Evolutionary conservation across 2,329 filamentous ascomycete species (phyloP).

Genomic region (Talaromyces piceae): DNA sequence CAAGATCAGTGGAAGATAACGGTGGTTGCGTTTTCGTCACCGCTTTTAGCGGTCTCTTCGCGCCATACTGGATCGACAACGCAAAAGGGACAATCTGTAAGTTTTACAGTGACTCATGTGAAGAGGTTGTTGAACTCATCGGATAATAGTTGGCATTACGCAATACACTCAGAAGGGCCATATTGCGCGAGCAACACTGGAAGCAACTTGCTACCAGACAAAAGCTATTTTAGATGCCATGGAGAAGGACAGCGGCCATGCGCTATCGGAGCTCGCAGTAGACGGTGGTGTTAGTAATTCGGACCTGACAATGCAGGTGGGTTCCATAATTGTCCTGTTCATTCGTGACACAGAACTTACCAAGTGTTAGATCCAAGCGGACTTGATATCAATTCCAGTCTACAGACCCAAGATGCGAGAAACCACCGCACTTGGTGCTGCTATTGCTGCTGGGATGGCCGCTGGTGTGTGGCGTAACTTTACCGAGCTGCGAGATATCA

Average conservation of each 20-base stretch:
- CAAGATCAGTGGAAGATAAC: conserved; percentile 61
- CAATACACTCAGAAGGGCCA: conserved; percentile 79
- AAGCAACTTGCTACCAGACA: conserved; percentile 87
- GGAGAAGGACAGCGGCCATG: conserved; percentile 75
- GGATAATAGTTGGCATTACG: conserved; percentile 61
- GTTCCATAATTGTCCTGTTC: conserved; percentile 10
- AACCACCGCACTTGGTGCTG: conserved; percentile 76
- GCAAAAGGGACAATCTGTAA: conserved; percentile 76
- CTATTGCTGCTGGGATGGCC: conserved; percentile 77
- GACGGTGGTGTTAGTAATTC: conserved; percentile 87
- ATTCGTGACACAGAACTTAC: conserved; percentile 5
- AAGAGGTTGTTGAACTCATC: conserved; percentile 8
- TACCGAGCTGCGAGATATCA: conserved; percentile 65
- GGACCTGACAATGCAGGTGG: conserved; percentile 73
- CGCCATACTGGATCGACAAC: conserved; percentile 92
- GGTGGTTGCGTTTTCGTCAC: conserved; percentile 83
- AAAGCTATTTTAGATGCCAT: conserved; percentile 90
- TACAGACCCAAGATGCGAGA: conserved; percentile 79
- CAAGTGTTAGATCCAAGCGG: conserved; percentile 61
- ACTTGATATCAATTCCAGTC: conserved; percentile 72
- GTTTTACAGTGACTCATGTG: background rate
- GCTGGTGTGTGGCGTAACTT: conserved; percentile 69
- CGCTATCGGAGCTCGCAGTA: conserved; percentile 69
- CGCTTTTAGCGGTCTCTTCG: conserved; percentile 83
- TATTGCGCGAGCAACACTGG: conserved; percentile 79